Conservation (phyloP, 108 stramenopile genomes). For the Stephanodiscus minutulus region DNA sequence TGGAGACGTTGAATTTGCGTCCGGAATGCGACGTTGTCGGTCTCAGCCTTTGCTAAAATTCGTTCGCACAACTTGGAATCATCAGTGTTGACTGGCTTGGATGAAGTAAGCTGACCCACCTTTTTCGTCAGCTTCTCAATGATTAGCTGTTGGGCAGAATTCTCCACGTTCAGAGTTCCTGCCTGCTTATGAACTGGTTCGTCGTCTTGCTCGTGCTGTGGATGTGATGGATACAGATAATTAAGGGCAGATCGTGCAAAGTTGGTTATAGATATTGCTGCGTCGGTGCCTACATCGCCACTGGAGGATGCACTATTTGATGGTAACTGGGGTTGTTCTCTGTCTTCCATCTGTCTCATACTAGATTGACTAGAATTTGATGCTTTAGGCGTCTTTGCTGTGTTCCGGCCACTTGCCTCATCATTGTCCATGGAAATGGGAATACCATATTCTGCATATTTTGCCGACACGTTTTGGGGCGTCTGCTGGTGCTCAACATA, state of each 20-base stretch:
- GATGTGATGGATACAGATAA: slow-evolving; percentile 10
- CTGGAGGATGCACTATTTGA: background rate
- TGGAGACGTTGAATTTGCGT: slow-evolving; percentile 32
- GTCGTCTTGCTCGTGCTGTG: background rate
- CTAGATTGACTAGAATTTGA: background rate
- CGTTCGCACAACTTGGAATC: slow-evolving; percentile 41
- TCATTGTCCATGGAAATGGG: background rate
- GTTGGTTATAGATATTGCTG: background rate
- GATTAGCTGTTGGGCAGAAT: slow-evolving; percentile 23
- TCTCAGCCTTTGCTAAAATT: slow-evolving; percentile 46
- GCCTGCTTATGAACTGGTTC: background rate
- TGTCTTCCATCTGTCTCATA: background rate
- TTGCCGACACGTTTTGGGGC: background rate
- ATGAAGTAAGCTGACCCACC: slow-evolving; percentile 12
- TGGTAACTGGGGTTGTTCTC: background rate
- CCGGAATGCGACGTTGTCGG: slow-evolving; percentile 40
- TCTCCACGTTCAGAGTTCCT: slow-evolving; percentile 5
- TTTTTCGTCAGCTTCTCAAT: slow-evolving; percentile 22
- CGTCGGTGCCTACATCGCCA: background rate
- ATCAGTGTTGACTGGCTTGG: slow-evolving; percentile 11
- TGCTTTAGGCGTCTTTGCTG: slow-evolving; percentile 12
- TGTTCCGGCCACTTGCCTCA: slow-evolving; percentile 1
- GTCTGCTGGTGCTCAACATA: background rate
- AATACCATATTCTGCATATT: background rate
- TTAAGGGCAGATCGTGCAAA: slow-evolving; percentile 4